Conservation (phyloP, 2,329 filamentous ascomycete genomes). For the Helotiales sp. region DNA sequence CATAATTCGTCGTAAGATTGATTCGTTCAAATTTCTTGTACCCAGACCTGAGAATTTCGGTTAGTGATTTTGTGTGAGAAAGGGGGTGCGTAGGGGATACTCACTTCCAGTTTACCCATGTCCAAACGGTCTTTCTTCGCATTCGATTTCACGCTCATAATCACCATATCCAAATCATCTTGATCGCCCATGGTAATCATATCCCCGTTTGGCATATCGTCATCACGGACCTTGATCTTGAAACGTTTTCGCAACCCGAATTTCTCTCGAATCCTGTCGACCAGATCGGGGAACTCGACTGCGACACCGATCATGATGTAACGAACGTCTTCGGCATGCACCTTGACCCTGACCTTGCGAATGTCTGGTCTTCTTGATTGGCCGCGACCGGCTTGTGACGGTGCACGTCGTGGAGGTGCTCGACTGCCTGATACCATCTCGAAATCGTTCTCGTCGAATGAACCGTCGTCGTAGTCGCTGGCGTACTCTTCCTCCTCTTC, state of each 20-base stretch:
- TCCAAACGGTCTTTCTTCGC: constrained; percentile 78
- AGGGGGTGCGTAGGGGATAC: constrained; percentile 45
- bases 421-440: constrained; percentile 72
- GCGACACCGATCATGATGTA: constrained; percentile 84
- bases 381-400: constrained; percentile 50
- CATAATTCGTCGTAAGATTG: constrained; percentile 18
- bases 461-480: constrained; percentile 73
- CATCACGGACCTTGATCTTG: constrained; percentile 88
- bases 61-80: background rate
- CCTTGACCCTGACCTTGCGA: constrained; percentile 85
- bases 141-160: constrained; percentile 69
- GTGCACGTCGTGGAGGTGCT: constrained; percentile 46
- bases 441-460: constrained; percentile 77
- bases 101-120: constrained; percentile 93
- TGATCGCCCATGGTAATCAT: constrained; percentile 98
- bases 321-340: constrained; percentile 86
- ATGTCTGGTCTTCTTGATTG: constrained; percentile 68
- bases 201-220: constrained; percentile 76
- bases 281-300: constrained; percentile 77
- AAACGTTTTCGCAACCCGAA: constrained; percentile 79
- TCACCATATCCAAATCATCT: constrained; percentile 90
- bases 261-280: constrained; percentile 82
- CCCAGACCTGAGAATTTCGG: constrained; percentile 39
- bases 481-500: constrained; percentile 81
- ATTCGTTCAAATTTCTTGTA: constrained; percentile 38